Conservation (phyloP, 208 protist genomes). For the Acanthamoeba quina region DNA sequence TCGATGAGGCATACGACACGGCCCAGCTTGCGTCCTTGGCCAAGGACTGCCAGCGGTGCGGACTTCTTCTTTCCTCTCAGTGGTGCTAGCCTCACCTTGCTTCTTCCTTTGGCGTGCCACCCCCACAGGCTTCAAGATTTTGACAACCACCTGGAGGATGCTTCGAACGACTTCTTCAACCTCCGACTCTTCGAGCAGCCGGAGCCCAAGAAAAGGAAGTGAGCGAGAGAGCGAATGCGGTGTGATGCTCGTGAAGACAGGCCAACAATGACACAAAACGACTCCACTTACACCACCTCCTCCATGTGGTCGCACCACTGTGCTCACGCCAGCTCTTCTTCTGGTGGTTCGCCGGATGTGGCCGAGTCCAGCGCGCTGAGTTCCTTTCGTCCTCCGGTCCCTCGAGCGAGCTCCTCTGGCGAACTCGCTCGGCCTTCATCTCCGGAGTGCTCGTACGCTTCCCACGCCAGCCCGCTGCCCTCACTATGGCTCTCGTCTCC, state of each 20-base stretch:
- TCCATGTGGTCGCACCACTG: background rate
- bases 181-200: conserved; percentile 38
- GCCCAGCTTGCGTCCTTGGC: conserved; percentile 10
- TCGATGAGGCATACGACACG: background rate
- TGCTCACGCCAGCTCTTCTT: background rate
- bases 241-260: background rate
- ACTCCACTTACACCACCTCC: background rate
- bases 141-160: conserved; percentile 71
- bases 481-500: background rate
- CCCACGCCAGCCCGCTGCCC: background rate
- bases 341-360: background rate
- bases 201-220: conserved; percentile 24
- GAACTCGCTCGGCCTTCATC: background rate
- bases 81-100: background rate
- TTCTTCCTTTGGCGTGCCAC: background rate
- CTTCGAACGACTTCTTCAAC: conserved; percentile 65
- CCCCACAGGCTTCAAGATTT: conserved; percentile 58
- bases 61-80: background rate
- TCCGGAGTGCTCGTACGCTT: background rate
- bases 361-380: background rate
- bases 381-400: background rate
- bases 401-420: background rate
- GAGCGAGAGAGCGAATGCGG: background rate
- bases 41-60: background rate
- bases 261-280: background rate